Evolutionary conservation across 257 asterid genomes (phyloP), one percentile per base, ranked within the genome.

Genomic region (Solanum appendiculatum): DNA sequence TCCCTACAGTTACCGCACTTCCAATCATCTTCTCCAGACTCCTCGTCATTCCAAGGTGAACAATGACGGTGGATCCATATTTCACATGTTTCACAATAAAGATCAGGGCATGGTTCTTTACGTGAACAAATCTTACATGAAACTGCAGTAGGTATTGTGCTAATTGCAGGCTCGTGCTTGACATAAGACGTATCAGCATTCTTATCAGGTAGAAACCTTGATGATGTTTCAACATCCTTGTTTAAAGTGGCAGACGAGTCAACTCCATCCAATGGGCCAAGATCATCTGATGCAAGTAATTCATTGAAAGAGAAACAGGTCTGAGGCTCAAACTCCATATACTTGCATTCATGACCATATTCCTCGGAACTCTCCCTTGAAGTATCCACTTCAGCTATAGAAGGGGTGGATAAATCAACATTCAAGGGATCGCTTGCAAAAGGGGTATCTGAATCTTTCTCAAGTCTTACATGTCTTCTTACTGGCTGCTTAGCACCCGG

Each of bases 311-410:
- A 94, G 89, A 96, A 93, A 86, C 92, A 94, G 12, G 98, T 96
- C 93, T 94, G 98, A 66, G 98, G 98, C 87, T 96, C 98, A 56
- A 96, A 94, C 54, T 92, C 98, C 93, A 90, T 89, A 82, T 93
- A 93, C 78, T 92, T 94, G 40, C 86, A 88, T 78, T 85, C 91
- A 81, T 90, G 89, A 84, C 88, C 84, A 68, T 80, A 88, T 80
- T 94, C 94, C 77, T 91, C 93, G 44, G 86, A 87, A 46, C 87
- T 89, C 58, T 87, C 91, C 9, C 82, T 82, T 81, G 92, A 88
- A 88, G 68, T 89, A 83, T 91, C 87, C 93, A 90, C 87, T 72
- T 91, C 93, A 72, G 84, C 72, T 64, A 25, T 25, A 64, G 72
- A 64, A 64, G 72, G 72, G 18, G 34, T 64, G 72, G 31, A 64